phyloP scores from a whole-genome alignment of 345 rosid species.

The Rhizophora apiculata region DNA sequence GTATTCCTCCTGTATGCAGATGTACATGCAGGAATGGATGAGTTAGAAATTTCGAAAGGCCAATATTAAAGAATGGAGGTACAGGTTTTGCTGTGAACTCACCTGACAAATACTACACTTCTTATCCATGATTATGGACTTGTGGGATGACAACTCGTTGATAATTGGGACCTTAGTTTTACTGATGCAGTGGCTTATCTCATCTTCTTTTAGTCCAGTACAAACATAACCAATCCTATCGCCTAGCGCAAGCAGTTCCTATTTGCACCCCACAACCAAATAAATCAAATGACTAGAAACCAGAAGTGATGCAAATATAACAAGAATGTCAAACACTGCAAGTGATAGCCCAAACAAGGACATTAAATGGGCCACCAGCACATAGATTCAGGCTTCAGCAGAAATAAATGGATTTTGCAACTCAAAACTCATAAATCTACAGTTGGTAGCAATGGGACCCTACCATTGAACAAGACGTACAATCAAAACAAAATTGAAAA shows the following conservation, averaged over 20 bases:
- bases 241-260: constrained; percentile 85
- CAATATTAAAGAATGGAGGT: neutral
- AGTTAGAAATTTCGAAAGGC: neutral
- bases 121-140: constrained; percentile 33
- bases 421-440: neutral
- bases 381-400: neutral
- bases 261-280: constrained; percentile 18
- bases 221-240: constrained; percentile 81
- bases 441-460: neutral
- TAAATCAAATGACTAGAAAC: neutral
- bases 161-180: constrained; percentile 43
- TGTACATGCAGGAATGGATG: neutral
- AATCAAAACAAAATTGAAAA: neutral
- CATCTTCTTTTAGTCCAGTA: constrained; percentile 80
- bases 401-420: neutral
- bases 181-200: constrained; percentile 60
- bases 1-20: constrained; percentile 64
- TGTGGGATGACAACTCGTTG: constrained; percentile 37
- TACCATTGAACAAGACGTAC: neutral
- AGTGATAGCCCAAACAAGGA: neutral
- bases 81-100: neutral
- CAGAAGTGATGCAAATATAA: neutral
- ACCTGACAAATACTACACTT: constrained; percentile 95
- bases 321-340: neutral
- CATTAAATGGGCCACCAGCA: neutral